Conservation (phyloP, 306 rosid genomes). For the Sophora flavescens region DNA sequence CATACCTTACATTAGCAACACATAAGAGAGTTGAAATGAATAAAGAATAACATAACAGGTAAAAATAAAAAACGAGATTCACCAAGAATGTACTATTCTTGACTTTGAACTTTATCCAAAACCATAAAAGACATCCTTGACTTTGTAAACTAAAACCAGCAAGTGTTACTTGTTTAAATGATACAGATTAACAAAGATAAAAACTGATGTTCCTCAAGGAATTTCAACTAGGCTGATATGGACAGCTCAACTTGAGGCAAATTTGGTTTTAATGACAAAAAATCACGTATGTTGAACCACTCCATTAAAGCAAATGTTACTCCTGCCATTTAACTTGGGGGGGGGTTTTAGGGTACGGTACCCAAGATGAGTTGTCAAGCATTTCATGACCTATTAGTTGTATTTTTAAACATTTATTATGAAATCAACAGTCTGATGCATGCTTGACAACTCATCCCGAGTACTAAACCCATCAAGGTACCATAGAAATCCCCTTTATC, state of each 20-base stretch:
- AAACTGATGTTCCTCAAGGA: slow-evolving; percentile 8
- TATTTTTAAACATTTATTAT: not conserved
- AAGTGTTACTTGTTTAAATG: not conserved
- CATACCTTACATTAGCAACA: not conserved
- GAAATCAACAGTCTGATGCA: too few relatives aligned
- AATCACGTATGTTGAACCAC: slow-evolving; percentile 14
- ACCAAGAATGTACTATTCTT: not conserved
- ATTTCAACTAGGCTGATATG: not conserved
- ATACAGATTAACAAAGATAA: slow-evolving; percentile 3
- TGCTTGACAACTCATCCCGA: not conserved
- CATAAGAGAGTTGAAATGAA: slow-evolving; percentile 2
- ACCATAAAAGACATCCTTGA: not conserved
- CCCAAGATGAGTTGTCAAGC: not conserved
- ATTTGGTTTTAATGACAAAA: not conserved
- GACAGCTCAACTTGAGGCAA: not conserved
- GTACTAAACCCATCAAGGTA: not conserved
- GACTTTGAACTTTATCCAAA: not conserved
- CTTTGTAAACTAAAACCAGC: not conserved
- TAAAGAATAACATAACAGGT: not conserved
- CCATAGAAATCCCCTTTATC: not conserved
- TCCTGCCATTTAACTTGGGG: too few relatives aligned
- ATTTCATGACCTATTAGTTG: not conserved
- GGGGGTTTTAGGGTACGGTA: too few relatives aligned
- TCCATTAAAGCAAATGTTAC: slow-evolving; percentile 19
- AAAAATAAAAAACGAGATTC: not conserved